phyloP scores from a whole-genome alignment of 1,284 basidiomycete genomes.

The Takashimella koratensis region DNA sequence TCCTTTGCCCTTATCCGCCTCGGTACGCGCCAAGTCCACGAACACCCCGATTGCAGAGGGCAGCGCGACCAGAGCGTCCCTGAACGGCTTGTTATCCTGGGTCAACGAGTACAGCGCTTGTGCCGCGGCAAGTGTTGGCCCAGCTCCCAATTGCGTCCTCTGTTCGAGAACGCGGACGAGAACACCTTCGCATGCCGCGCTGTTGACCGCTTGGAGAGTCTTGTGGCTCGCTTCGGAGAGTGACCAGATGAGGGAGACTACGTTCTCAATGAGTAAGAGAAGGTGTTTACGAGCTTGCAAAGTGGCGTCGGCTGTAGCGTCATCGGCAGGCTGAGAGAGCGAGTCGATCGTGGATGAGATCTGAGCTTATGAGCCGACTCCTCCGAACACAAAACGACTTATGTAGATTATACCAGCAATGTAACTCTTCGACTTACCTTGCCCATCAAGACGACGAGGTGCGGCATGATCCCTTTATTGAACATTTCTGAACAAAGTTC shows the following conservation, averaged over 20 bases:
- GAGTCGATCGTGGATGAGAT: conserved; percentile 69
- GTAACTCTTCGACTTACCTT: conserved; percentile 29
- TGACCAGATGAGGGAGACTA: conserved; percentile 87
- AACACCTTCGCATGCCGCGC: conserved; percentile 68
- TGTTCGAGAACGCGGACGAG: conserved; percentile 76
- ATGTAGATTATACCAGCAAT: no score
- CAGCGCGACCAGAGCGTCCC: conserved; percentile 60
- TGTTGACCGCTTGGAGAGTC: conserved; percentile 78
- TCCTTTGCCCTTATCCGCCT: conserved; percentile 51
- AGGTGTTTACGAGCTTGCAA: conserved; percentile 64
- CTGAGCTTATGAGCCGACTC: conserved; percentile 50
- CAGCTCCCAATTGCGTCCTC: conserved; percentile 46
- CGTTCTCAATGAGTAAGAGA: conserved; percentile 82
- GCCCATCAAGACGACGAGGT: conserved; percentile 36
- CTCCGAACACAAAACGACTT: neutral
- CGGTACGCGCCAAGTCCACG: conserved; percentile 59
- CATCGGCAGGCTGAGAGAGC: conserved; percentile 46
- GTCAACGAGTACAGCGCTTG: conserved; percentile 87
- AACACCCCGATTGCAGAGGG: conserved; percentile 66
- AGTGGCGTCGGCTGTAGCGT: conserved; percentile 54
- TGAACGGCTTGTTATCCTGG: conserved; percentile 73
- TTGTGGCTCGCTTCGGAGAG: conserved; percentile 80
- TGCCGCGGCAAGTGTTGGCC: conserved; percentile 52
- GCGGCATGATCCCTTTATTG: conserved; percentile 84
- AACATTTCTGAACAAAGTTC: conserved; percentile 95